Percentiles rank a stretch among this genome's conserved stretches.
These are phyloP conservation scores for Cucurbita ficifolia DNA, from an alignment of 306 rosid species.

Conservation along the genomic window DNA sequence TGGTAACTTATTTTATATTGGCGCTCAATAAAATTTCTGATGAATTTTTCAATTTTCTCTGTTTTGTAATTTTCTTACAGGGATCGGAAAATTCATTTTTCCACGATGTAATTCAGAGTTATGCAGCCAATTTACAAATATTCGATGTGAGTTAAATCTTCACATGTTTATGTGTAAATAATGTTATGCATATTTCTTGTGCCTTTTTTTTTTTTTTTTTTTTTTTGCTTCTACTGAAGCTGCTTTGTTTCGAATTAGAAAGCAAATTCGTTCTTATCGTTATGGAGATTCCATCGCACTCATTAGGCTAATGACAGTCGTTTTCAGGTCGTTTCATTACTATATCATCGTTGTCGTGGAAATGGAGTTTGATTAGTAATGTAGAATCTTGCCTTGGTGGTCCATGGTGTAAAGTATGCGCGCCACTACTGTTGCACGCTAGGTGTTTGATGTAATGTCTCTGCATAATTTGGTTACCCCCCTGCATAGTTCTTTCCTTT, in stretches of 20 bases:
- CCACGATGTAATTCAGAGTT: background rate
- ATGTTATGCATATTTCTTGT: background rate
- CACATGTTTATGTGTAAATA: background rate
- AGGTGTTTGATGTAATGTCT: conserved; percentile 7
- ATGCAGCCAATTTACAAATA: background rate
- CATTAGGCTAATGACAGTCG: background rate
- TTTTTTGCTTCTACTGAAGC: background rate
- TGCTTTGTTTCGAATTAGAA: background rate
- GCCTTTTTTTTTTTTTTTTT: too few species aligned
- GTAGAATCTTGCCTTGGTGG: conserved; percentile 1
- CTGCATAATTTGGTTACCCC: background rate
- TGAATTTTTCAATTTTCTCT: background rate
- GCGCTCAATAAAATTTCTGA: background rate
- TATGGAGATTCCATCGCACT: background rate
- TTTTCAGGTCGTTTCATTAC: conserved; percentile 9
- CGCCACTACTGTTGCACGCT: conserved; percentile 7
- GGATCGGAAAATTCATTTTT: background rate
- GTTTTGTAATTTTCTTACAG: background rate
- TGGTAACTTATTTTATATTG: background rate
- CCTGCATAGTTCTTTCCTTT: background rate
- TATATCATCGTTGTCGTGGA: background rate
- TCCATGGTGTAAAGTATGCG: conserved; percentile 4
- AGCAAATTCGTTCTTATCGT: background rate
- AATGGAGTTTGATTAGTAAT: background rate
- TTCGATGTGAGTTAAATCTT: background rate